Base-by-base conservation (phyloP, 306 rosid species). In the Fragaria ananassa region DNA sequence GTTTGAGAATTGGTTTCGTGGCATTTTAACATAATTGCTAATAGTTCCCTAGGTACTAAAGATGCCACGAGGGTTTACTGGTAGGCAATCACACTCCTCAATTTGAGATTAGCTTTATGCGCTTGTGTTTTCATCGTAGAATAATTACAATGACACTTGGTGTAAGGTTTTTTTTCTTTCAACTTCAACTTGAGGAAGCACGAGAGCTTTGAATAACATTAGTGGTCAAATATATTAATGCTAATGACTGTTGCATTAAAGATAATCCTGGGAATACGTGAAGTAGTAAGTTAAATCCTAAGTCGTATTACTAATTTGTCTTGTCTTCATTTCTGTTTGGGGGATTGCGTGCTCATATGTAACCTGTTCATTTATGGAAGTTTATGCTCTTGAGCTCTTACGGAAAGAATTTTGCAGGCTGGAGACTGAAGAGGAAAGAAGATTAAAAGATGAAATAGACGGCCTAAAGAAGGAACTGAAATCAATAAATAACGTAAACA, bases 381-480 rank as follows among this genome's bases (percentile, higher is more conserved):
- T 46, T 81, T 76, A 74, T 78, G 80, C 46, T 84, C 44, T 75
- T 84, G 82, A 84, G 80, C 77, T 78, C 79, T 71, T 25, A 74
- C 53, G 9, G 41, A 73, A 64, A 19, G 4, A 68, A 70, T 70
- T 50, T 86, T 87, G 74, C 97, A 95, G 99, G 88, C 85, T 83
- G 8, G 96, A 95, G 89, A 84, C 97, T 9, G 84, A 12, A 65
- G 91, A 88, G 85, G 99, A 95, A 81, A 91, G 67, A 63, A 68
- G 63, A 35, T 89, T 95, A 79, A 92, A 92, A 87, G 96, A 91
- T 75, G 96, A 90, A 88, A 87, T 95, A 75, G 91, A 86, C 72
- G 72, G 68, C 71, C 84, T 92, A 78, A 92, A 86, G 83, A 88
- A 90, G 81, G 88, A 89, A 79, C 89, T 90, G 49, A 89, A 85